Evolutionary conservation across 2,329 filamentous ascomycete genomes (phyloP).

Genomic region (Fusarium sp.): DNA sequence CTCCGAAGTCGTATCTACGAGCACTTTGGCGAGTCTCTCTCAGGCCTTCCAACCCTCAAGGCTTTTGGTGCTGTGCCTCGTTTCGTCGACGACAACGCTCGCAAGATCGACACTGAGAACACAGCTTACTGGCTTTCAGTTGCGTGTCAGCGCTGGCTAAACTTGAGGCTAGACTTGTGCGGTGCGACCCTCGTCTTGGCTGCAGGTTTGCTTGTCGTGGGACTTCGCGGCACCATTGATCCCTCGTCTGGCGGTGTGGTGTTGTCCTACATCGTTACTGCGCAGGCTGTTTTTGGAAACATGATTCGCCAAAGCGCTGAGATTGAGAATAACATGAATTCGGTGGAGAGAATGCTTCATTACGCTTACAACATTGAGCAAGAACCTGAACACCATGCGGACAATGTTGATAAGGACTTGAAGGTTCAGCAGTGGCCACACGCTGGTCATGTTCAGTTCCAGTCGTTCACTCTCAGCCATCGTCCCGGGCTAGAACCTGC

Average conservation of each 20-base stretch:
- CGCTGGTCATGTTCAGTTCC: slow-evolving; percentile 20
- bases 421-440: neutral
- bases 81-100: slow-evolving; percentile 21
- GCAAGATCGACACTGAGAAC: slow-evolving; percentile 26
- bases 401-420: slow-evolving; percentile 3
- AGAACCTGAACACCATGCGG: slow-evolving; percentile 8
- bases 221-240: slow-evolving; percentile 26
- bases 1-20: slow-evolving; percentile 34
- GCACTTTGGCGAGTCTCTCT: slow-evolving; percentile 27
- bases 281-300: slow-evolving; percentile 64
- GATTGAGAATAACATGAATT: slow-evolving; percentile 93
- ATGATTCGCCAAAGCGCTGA: slow-evolving; percentile 68
- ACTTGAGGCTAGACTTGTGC: slow-evolving; percentile 19
- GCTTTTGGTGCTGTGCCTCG: slow-evolving; percentile 24
- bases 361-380: slow-evolving; percentile 72
- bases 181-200: slow-evolving; percentile 12
- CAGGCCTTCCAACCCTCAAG: slow-evolving; percentile 21
- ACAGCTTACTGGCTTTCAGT: slow-evolving; percentile 28
- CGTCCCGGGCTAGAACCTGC: slow-evolving; percentile 23
- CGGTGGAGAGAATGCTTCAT: slow-evolving; percentile 91
- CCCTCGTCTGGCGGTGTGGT: slow-evolving; percentile 29
- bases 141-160: slow-evolving; percentile 24
- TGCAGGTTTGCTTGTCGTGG: slow-evolving; percentile 17
- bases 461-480: slow-evolving; percentile 25
- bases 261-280: slow-evolving; percentile 56